These are phyloP conservation scores for Nakazawaea populi DNA, from an alignment of 805 yeast genomes.

Conservation along the genomic window DNA sequence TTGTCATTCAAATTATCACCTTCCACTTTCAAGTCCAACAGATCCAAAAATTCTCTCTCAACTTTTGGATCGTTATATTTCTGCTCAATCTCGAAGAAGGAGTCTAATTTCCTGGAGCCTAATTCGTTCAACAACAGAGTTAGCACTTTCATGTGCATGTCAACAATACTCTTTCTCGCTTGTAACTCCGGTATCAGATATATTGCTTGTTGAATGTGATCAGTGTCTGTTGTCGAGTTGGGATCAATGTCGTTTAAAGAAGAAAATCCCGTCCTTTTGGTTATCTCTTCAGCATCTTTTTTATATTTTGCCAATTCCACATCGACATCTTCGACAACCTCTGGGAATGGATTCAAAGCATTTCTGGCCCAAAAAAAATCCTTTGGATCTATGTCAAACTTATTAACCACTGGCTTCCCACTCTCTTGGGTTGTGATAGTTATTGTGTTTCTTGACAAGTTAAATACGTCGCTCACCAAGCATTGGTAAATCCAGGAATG, in stretches of 20 bases:
- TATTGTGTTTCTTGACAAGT: conserved; percentile 76
- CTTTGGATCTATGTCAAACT: conserved; percentile 84
- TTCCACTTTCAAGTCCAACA: conserved; percentile 49
- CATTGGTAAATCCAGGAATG: conserved; percentile 99
- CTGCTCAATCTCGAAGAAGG: conserved; percentile 92
- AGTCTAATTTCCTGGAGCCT: conserved; percentile 82
- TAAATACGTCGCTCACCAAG: conserved; percentile 88
- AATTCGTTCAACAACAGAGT: conserved; percentile 77
- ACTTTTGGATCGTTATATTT: conserved; percentile 57
- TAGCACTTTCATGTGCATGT: conserved; percentile 94
- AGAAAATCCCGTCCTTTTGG: conserved; percentile 66
- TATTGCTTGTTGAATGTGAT: conserved; percentile 77
- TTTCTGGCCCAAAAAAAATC: conserved; percentile 91
- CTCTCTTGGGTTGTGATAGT: conserved; percentile 37
- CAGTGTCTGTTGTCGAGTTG: conserved; percentile 48
- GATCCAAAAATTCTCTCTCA: conserved; percentile 52
- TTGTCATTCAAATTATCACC: conserved; percentile 62
- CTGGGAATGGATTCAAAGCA: conserved; percentile 90
- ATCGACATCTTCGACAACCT: conserved; percentile 97
- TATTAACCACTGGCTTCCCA: conserved; percentile 37
- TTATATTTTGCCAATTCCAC: conserved; percentile 75
- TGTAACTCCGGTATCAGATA: conserved; percentile 91
- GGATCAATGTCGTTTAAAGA: conserved; percentile 75
- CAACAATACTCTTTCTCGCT: conserved; percentile 79
- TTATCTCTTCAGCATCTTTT: conserved; percentile 80